Base-by-base conservation (phyloP, 2,329 filamentous ascomycete species). In the Orbilia javanica region DNA sequence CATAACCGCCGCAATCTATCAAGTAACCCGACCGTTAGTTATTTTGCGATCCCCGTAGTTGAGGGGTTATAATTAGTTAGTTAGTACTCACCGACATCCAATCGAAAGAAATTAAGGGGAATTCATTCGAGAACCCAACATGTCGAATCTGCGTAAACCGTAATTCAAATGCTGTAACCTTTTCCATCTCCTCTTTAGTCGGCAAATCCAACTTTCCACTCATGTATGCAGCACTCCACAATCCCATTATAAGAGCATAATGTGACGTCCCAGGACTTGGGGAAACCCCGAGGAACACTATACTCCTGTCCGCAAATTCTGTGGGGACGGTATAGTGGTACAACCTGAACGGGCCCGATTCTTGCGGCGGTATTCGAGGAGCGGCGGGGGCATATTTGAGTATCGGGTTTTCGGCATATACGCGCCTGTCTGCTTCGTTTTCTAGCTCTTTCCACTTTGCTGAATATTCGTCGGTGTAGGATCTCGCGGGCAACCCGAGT, bases 81-180 rank as follows among this genome's bases (percentile, higher is more conserved):
- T 25, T n/a, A 15, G 3, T 55, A 78, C 74, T 20, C 55, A 78
- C 74, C 67, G 67, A 62, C 67, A 78, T 62, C 60, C 60, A 78
- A 57, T 78, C 74, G 20, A 78, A 72, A 3, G 74, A 46, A 36
- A 78, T 78, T 44, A 78, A 57, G 4, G 74, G 74, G 13, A 78
- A 78, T 18, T 78, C 74, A 29, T 78, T 78, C n/a, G 67, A 53
- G 8, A 72, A 29, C 11, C 74, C 74, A 8, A 78, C 52, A 20
- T 78, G 74, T 57, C 74, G 70, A 57, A 78, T 72, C 31, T 78
- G 74, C 5, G 67, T 67, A 46, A 72, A 78, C 67, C 74, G 34
- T 55, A 78, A 27, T 31, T 78, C 74, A 42, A 67, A 78, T 1
- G 74, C 74, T 6, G 74, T 44, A 7, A 42, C 52, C 34, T 68